These are phyloP conservation scores for Cordyceps militaris DNA, from an alignment of 2,329 filamentous ascomycete species.

Conservation along the genomic window DNA sequence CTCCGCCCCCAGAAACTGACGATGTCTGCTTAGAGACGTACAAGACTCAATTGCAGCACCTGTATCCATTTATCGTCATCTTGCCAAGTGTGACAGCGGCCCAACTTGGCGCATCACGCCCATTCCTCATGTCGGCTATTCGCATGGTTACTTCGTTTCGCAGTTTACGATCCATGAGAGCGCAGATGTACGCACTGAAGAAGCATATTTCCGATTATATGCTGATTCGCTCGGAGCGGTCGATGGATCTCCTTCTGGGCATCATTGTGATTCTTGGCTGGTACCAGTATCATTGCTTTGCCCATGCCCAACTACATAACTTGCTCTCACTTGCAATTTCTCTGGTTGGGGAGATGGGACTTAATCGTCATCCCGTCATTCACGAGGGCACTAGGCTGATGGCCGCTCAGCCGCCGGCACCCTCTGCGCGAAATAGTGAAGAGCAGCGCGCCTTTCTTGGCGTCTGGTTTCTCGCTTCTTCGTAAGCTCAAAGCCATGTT, in stretches of 20 bases:
- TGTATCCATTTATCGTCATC: constrained; percentile 42
- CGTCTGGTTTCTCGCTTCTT: constrained; percentile 47
- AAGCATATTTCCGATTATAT: constrained; percentile 40
- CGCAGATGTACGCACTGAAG: constrained; percentile 43
- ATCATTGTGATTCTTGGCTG: constrained; percentile 43
- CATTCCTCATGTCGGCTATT: constrained; percentile 44
- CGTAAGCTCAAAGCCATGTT: constrained; percentile 30
- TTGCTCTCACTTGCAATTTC: constrained; percentile 41
- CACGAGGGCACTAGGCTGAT: constrained; percentile 37
- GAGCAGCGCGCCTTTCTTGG: constrained; percentile 46
- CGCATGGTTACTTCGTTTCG: constrained; percentile 43
- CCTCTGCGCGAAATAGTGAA: constrained; percentile 38
- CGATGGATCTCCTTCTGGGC: constrained; percentile 42
- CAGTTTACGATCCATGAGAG: constrained; percentile 40
- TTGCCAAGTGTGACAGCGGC: constrained; percentile 29
- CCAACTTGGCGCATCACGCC: constrained; percentile 31
- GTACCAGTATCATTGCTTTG: constrained; percentile 49
- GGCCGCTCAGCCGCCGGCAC: constrained; percentile 32
- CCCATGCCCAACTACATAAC: constrained; percentile 46
- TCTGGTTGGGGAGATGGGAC: constrained; percentile 39
- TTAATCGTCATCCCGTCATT: constrained; percentile 34
- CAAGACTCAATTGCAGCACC: constrained; percentile 33
- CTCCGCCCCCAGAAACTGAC: constrained; percentile 37
- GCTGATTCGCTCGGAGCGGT: constrained; percentile 42
- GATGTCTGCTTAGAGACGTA: constrained; percentile 40